Conservation (phyloP, 345 rosid genomes). For the Salix exigua region DNA sequence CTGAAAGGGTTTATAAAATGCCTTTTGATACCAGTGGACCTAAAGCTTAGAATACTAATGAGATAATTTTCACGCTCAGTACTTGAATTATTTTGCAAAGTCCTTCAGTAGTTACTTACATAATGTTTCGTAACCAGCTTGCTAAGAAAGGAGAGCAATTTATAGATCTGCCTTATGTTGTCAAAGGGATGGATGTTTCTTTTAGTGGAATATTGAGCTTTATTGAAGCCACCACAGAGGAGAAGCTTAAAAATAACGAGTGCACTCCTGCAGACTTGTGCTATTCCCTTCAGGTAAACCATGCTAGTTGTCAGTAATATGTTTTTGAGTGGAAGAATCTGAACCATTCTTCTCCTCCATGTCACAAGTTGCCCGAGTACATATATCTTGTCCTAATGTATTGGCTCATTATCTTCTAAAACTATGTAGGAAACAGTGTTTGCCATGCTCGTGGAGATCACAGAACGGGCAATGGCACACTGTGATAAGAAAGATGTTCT, state of each 20-base stretch:
- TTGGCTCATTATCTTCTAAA: not conserved
- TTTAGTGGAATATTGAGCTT: conserved; percentile 93
- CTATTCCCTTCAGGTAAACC: conserved; percentile 80
- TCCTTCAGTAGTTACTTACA: not conserved
- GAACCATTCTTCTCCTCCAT: no score
- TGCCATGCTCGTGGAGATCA: conserved; percentile 96
- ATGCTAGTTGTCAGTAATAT: not conserved
- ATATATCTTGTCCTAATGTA: not conserved
- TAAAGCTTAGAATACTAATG: not conserved
- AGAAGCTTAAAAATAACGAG: conserved; percentile 74
- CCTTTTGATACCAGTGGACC: not conserved
- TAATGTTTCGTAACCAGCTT: conserved; percentile 44
- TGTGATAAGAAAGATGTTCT: conserved; percentile 89
- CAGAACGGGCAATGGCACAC: conserved; percentile 96
- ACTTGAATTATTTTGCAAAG: not conserved
- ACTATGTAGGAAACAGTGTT: conserved; percentile 67
- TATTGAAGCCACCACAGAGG: conserved; percentile 75
- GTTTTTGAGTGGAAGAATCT: conserved; percentile 1
- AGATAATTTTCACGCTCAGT: not conserved
- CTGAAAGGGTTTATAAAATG: not conserved
- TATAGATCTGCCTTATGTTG: conserved; percentile 87
- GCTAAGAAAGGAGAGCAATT: conserved; percentile 92
- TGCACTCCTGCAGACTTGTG: conserved; percentile 95
- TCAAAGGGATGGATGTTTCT: conserved; percentile 98
- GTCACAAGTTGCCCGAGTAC: not conserved